Evolutionary conservation across 1,284 basidiomycete genomes (phyloP).

Genomic region (Cryptococcus neoformans): DNA sequence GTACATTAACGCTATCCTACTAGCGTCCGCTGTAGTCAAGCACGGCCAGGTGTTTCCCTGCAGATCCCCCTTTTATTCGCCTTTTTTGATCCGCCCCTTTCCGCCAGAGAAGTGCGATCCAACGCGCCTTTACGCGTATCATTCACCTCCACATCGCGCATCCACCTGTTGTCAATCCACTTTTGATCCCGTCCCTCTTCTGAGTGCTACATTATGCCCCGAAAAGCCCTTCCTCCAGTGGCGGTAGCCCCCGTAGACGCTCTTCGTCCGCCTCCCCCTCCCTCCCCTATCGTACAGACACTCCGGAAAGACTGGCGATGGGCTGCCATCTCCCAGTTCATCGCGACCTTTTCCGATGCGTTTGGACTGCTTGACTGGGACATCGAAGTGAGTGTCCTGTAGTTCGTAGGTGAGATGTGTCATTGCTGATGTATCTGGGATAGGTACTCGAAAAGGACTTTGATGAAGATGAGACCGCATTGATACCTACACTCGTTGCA

Average conservation of each 20-base stretch:
- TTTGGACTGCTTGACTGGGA: slow-evolving; percentile 47
- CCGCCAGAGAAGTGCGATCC: too few relatives aligned
- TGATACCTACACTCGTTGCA: slow-evolving; percentile 50
- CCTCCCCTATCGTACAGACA: slow-evolving; percentile 41
- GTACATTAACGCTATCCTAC: too few relatives aligned
- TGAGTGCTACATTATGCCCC: slow-evolving; percentile 26
- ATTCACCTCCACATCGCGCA: too few relatives aligned
- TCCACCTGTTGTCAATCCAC: too few relatives aligned
- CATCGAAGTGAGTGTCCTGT: slow-evolving; percentile 37
- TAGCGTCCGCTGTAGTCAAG: too few relatives aligned
- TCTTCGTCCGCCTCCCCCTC: slow-evolving; percentile 31
- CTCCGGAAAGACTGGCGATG: slow-evolving; percentile 48
- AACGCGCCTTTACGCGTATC: too few relatives aligned
- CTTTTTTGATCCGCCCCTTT: too few relatives aligned
- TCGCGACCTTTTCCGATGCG: slow-evolving; percentile 47
- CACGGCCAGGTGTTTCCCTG: too few relatives aligned
- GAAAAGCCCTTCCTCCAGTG: slow-evolving; percentile 15
- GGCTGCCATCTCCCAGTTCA: slow-evolving; percentile 49
- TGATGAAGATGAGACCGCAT: slow-evolving; percentile 48
- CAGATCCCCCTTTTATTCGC: too few relatives aligned
- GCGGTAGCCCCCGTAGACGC: slow-evolving; percentile 27
- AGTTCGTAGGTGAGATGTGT: not conserved
- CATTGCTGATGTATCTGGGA: not conserved
- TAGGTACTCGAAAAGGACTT: slow-evolving; percentile 53
- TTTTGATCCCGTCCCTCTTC: not conserved